A percentile compares a stretch with the other conserved stretches of the same genome.
Evolutionary conservation across 176 grass and related monocot species (phyloP).

Genomic region (Tillandsia leiboldiana): DNA sequence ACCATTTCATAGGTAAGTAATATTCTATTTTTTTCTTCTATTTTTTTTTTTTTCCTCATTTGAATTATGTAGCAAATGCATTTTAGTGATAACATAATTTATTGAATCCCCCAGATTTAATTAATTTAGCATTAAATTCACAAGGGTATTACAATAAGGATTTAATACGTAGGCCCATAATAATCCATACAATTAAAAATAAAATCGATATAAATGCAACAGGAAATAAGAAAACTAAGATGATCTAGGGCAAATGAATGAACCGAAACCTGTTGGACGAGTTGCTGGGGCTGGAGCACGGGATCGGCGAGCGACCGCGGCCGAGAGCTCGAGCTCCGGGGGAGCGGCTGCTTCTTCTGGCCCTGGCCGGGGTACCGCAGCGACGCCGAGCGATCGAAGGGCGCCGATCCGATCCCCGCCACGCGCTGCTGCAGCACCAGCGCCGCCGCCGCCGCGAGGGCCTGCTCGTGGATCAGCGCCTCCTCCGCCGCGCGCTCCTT

Average conservation of each 20-base stretch:
- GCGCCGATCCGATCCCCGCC: neutral
- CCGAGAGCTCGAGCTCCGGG: slow-evolving; percentile 82
- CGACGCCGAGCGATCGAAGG: slow-evolving; percentile 76
- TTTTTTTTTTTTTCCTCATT: no score
- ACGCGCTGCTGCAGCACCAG: slow-evolving; percentile 48
- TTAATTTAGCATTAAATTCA: no score
- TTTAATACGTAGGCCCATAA: slow-evolving; percentile 6
- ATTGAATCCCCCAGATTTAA: no score
- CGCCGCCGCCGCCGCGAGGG: slow-evolving; percentile 63
- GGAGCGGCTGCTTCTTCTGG: slow-evolving; percentile 37
- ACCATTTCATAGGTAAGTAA: no score
- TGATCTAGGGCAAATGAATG: neutral
- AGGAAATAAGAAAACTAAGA: neutral
- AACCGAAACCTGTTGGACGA: slow-evolving; percentile 54
- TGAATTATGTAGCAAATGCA: no score
- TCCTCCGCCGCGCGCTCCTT: slow-evolving; percentile 31
- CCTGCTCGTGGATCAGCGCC: slow-evolving; percentile 58
- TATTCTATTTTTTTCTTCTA: no score
- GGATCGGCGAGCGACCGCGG: slow-evolving; percentile 65
- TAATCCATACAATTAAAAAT: slow-evolving; percentile 16
- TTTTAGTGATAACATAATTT: no score
- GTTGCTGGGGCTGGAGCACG: slow-evolving; percentile 64
- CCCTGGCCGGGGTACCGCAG: slow-evolving; percentile 48
- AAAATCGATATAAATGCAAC: neutral
- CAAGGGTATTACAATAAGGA: no score